phyloP scores from a whole-genome alignment of 108 stramenopile species.

The Discostella pseudostelligera region DNA sequence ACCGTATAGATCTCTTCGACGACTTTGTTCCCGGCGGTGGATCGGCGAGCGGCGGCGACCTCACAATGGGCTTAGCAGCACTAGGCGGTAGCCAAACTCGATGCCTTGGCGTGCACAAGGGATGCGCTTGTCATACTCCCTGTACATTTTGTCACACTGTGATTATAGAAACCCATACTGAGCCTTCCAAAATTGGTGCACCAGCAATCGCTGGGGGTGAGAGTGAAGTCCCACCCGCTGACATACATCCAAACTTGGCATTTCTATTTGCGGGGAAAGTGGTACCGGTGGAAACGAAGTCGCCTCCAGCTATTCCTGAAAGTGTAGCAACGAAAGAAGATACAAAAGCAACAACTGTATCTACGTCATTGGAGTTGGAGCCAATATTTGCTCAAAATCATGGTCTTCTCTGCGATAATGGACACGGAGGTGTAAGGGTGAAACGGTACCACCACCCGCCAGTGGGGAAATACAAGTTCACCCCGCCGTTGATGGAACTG shows the following conservation, averaged over 20 bases:
- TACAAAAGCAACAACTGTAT: neutral
- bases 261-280: conserved; percentile 26
- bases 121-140: conserved; percentile 41
- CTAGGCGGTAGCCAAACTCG: conserved; percentile 20
- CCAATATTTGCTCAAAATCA: conserved; percentile 50
- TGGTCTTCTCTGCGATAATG: conserved; percentile 17
- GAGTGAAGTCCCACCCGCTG: neutral
- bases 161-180: conserved; percentile 24
- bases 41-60: neutral
- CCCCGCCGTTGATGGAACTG: conserved; percentile 29
- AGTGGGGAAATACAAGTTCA: conserved; percentile 32
- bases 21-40: conserved; percentile 37
- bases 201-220: no score
- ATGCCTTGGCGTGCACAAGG: conserved; percentile 30
- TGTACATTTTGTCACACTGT: conserved; percentile 41
- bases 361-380: conserved; percentile 20
- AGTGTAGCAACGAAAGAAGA: no score
- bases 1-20: conserved; percentile 47
- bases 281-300: conserved; percentile 2
- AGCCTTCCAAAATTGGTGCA: no score
- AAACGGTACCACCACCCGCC: conserved; percentile 44
- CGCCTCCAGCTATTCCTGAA: no score
- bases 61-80: no score
- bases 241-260: conserved; percentile 33
- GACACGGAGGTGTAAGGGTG: conserved; percentile 22